Conservation (phyloP, 140 eudicot genomes). For the Stevia rebaudiana region DNA sequence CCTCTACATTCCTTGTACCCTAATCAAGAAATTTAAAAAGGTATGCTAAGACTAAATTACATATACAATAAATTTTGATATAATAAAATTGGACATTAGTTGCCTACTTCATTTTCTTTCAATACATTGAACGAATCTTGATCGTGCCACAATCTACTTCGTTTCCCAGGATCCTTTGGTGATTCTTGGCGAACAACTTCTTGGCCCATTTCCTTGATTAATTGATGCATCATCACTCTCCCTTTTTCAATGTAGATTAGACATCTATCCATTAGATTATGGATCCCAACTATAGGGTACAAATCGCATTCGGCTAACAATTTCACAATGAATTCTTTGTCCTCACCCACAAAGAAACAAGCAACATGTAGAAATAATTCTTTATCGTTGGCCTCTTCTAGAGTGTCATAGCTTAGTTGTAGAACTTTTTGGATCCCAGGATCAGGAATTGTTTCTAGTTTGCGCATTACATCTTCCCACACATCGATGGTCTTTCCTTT, state of each 20-base stretch:
- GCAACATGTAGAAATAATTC: constrained; percentile 34
- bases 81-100: background rate
- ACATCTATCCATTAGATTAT: constrained; percentile 23
- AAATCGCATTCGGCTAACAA: constrained; percentile 16
- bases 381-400: constrained; percentile 16
- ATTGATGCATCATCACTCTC: constrained; percentile 25
- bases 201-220: constrained; percentile 31
- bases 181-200: constrained; percentile 36
- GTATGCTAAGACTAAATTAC: background rate
- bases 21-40: background rate
- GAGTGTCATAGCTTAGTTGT: constrained; percentile 21
- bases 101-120: constrained; percentile 16
- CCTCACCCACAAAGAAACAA: constrained; percentile 33
- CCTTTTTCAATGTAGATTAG: constrained; percentile 7
- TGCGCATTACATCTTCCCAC: constrained; percentile 24
- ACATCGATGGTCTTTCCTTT: constrained; percentile 18
- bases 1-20: constrained; percentile 24
- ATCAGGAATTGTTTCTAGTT: constrained; percentile 11
- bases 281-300: constrained; percentile 17
- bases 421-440: constrained; percentile 9
- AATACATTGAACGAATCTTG: constrained; percentile 17
- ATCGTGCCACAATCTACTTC: constrained; percentile 30
- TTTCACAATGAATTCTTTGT: constrained; percentile 15
- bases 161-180: constrained; percentile 30
- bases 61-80: background rate